Percentiles rank a stretch among this genome's conserved stretches.
Conservation (phyloP, 2,329 filamentous ascomycete genomes). For the Alternaria metachromatica region DNA sequence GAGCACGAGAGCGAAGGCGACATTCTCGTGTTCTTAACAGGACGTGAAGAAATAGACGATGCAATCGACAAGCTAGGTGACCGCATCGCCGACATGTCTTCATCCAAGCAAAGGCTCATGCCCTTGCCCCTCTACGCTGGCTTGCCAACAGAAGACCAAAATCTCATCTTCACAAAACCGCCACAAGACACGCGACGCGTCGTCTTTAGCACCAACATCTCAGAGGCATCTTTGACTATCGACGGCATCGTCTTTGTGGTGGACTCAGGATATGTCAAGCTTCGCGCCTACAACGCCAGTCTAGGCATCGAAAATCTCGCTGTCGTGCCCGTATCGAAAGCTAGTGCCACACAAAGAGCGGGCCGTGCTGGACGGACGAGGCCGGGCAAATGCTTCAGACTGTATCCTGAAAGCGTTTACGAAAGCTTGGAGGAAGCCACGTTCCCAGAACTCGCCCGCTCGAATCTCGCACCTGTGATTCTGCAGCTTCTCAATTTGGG, state of each 20-base stretch:
- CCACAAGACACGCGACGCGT: conserved; percentile 86
- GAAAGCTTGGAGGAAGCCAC: conserved; percentile 72
- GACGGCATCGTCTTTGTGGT: conserved; percentile 90
- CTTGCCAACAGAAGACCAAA: conserved; percentile 87
- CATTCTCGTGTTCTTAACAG: conserved; percentile 89
- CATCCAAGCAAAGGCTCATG: conserved; percentile 66
- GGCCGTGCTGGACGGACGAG: conserved; percentile 88
- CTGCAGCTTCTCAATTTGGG: conserved; percentile 93
- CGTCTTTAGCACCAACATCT: conserved; percentile 93
- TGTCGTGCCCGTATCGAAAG: conserved; percentile 82
- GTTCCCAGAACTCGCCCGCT: conserved; percentile 88
- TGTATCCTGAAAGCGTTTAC: conserved; percentile 83
- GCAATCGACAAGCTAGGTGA: conserved; percentile 81
- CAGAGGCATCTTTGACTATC: conserved; percentile 93
- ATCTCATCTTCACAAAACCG: conserved; percentile 89
- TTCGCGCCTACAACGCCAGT: conserved; percentile 81
- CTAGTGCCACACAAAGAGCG: conserved; percentile 88
- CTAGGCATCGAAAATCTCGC: conserved; percentile 90
- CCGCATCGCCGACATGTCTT: conserved; percentile 67
- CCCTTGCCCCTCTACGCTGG: conserved; percentile 88
- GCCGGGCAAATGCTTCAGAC: conserved; percentile 90
- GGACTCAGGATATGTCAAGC: conserved; percentile 89
- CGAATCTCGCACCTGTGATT: conserved; percentile 85
- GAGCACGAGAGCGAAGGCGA: conserved; percentile 80
- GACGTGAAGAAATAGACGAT: conserved; percentile 88